A percentile compares a stretch with the other conserved stretches of the same genome.
phyloP scores from a whole-genome alignment of 2,329 filamentous ascomycete species.

The Epichloe sylvatica region DNA sequence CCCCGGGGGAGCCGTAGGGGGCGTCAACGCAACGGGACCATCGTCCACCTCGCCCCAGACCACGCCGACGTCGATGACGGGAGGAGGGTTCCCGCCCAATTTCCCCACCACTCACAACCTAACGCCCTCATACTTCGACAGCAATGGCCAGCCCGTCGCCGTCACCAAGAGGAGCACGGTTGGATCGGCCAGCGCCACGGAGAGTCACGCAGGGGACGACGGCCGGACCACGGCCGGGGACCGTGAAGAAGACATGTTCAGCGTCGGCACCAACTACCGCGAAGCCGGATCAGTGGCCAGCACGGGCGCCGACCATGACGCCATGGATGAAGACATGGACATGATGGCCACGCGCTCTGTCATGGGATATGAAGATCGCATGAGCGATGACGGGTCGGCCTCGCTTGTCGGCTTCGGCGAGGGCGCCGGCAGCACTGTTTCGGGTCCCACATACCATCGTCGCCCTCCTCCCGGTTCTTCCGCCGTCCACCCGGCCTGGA shows the following conservation, averaged over 20 bases:
- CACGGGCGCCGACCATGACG: conserved; percentile 26
- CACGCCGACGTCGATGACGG: conserved; percentile 33
- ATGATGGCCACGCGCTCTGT: conserved; percentile 32
- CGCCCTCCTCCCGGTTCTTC: conserved; percentile 28
- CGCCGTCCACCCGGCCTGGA: conserved; percentile 26
- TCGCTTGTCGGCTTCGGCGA: conserved; percentile 88
- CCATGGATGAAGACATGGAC: conserved; percentile 41
- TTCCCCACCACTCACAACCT: conserved; percentile 26
- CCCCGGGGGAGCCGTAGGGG: conserved; percentile 22
- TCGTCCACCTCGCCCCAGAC: conserved; percentile 35
- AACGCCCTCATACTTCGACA: conserved; percentile 67
- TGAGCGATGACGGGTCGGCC: conserved; percentile 73
- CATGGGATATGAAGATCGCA: conserved; percentile 51
- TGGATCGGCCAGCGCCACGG: conserved; percentile 78
- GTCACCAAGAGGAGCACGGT: conserved; percentile 77
- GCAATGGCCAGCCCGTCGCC: conserved; percentile 52
- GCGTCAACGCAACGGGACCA: conserved; percentile 9
- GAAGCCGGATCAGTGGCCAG: conserved; percentile 48
- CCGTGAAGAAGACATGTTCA: conserved; percentile 53
- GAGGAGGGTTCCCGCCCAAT: conserved; percentile 24
- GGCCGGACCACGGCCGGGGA: conserved; percentile 39
- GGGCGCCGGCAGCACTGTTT: conserved; percentile 73
- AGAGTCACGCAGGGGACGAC: conserved; percentile 49
- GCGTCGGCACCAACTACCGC: conserved; percentile 48
- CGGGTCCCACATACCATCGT: conserved; percentile 57